Evolutionary conservation across 306 rosid genomes (phyloP).

Genomic region (Ochetophila trinervis): DNA sequence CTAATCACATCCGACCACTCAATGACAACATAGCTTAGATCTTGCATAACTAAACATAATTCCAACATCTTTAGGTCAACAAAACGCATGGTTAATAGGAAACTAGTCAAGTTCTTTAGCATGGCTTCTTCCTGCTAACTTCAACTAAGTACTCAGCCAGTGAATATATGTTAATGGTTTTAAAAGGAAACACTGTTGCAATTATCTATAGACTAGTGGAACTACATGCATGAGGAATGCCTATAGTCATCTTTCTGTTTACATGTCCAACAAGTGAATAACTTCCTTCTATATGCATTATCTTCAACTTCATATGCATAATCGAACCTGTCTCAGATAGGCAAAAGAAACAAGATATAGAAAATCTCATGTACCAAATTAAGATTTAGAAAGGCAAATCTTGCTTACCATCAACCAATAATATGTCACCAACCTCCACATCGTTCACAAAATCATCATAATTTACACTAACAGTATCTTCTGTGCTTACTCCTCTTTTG

Average conservation of each 20-base stretch:
- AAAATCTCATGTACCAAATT: constrained; percentile 11
- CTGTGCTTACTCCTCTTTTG: constrained; percentile 70
- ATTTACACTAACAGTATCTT: constrained; percentile 83
- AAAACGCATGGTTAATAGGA: constrained; percentile 1
- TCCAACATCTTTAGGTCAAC: constrained; percentile 16
- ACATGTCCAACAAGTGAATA: too few relatives aligned
- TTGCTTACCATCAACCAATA: constrained; percentile 80
- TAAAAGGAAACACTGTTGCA: neutral
- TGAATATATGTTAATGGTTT: too few relatives aligned
- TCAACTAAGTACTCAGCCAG: neutral
- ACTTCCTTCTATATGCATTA: neutral
- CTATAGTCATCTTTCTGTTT: neutral
- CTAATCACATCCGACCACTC: neutral
- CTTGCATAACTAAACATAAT: constrained; percentile 1
- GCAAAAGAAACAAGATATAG: constrained; percentile 1
- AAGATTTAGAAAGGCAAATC: constrained; percentile 5
- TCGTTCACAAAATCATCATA: constrained; percentile 88
- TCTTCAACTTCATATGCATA: constrained; percentile 7
- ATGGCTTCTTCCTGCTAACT: constrained; percentile 5
- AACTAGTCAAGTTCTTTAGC: neutral
- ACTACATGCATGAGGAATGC: neutral
- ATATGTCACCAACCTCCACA: constrained; percentile 80
- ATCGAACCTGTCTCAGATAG: constrained; percentile 4
- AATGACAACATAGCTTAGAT: constrained; percentile 3
- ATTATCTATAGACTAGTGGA: neutral